Evolutionary conservation across 768 basidiomycete genomes (phyloP).

Genomic region (Boletus vinaceobasis): DNA sequence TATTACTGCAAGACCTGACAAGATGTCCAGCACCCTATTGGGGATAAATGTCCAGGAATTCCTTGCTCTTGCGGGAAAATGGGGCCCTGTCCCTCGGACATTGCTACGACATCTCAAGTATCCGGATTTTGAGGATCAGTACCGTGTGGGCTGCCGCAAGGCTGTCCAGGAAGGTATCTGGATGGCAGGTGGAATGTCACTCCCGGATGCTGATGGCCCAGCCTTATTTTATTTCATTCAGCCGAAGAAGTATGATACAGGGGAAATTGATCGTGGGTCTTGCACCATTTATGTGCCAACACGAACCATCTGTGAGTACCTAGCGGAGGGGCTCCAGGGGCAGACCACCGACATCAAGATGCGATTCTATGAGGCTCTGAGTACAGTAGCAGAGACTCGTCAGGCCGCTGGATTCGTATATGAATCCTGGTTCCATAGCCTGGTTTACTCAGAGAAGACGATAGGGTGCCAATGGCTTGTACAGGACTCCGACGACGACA

Average conservation of each 20-base stretch:
- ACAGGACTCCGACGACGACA: too few relatives aligned
- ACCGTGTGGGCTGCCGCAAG: not conserved
- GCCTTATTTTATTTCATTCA: not conserved
- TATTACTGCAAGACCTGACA: not conserved
- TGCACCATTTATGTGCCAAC: not conserved
- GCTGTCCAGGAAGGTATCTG: not conserved
- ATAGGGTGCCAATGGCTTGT: too few relatives aligned
- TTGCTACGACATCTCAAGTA: not conserved
- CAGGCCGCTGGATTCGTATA: too few relatives aligned
- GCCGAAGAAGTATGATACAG: too few relatives aligned
- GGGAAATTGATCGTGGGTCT: not conserved
- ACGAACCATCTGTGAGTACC: not conserved
- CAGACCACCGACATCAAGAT: rapidly evolving
- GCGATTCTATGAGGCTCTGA: not conserved
- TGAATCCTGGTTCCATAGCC: too few relatives aligned
- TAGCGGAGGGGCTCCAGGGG: not conserved
- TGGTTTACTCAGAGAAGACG: too few relatives aligned
- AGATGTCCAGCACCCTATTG: not conserved
- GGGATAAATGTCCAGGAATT: not conserved
- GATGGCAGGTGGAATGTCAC: too few relatives aligned
- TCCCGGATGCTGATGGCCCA: too few relatives aligned
- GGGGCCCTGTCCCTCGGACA: not conserved
- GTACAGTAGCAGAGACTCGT: too few relatives aligned
- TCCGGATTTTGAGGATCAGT: not conserved
- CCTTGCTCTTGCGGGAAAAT: not conserved